Conservation (phyloP, 2,329 filamentous ascomycete species). For the Paracoccidioides brasiliensis region DNA sequence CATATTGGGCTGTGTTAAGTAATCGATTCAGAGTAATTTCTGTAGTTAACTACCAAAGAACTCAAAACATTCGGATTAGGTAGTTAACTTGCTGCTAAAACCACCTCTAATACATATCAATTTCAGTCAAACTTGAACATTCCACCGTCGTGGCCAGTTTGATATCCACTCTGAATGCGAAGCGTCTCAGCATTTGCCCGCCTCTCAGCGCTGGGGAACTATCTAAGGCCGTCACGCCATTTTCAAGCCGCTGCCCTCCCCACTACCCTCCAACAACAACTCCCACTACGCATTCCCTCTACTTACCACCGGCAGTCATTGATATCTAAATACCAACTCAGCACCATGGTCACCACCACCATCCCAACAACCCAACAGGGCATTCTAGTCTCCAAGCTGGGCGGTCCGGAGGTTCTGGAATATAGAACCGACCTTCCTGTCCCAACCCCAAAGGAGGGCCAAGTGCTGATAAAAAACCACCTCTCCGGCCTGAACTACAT, state of each 20-base stretch:
- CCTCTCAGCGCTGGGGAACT: not conserved
- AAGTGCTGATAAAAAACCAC: constrained; percentile 70
- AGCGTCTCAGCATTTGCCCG: not conserved
- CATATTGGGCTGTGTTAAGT: not conserved
- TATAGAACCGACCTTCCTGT: constrained; percentile 59
- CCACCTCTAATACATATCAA: not conserved
- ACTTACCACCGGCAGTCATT: not conserved
- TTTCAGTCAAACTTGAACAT: not conserved
- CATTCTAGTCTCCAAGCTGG: constrained; percentile 57
- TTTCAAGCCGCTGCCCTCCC: not conserved
- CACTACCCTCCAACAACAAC: not conserved
- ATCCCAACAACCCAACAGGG: constrained; percentile 59
- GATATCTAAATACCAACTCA: not conserved
- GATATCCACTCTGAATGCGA: not conserved
- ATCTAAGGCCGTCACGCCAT: not conserved
- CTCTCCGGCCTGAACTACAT: constrained; percentile 78
- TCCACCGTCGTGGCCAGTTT: not conserved
- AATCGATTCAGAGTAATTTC: not conserved
- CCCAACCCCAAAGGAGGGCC: constrained; percentile 51
- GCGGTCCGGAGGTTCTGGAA: constrained; percentile 58
- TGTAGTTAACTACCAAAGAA: too few species aligned
- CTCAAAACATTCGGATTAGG: too few species aligned
- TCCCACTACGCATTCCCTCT: not conserved
- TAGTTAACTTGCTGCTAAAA: too few species aligned
- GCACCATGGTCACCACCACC: constrained; percentile 31